Evolutionary conservation across 2,329 filamentous ascomycete species (phyloP).

Genomic region (Arthrobotrys sinensis): DNA sequence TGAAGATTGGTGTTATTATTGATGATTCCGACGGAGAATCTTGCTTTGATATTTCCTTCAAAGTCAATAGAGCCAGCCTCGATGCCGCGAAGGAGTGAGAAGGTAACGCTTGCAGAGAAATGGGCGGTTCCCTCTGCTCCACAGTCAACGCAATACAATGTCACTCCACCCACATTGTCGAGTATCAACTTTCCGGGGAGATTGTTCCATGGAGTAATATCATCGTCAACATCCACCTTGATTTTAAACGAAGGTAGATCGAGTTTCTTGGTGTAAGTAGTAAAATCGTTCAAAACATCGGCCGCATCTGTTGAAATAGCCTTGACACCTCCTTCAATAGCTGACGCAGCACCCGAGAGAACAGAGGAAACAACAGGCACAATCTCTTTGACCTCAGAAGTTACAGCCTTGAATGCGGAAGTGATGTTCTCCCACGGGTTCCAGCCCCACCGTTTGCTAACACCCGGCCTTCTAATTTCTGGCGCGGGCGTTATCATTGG

Average conservation of each 20-base stretch:
- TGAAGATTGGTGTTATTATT: slow-evolving; percentile 42
- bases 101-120: slow-evolving; percentile 48
- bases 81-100: slow-evolving; percentile 49
- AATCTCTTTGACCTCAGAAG: slow-evolving; percentile 35
- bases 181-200: slow-evolving; percentile 32
- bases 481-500: slow-evolving; percentile 48
- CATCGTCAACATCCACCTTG: slow-evolving; percentile 41
- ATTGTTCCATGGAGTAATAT: slow-evolving; percentile 30
- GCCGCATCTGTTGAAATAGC: slow-evolving; percentile 44
- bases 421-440: slow-evolving; percentile 57
- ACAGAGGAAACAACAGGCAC: slow-evolving; percentile 46
- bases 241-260: slow-evolving; percentile 40
- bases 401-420: slow-evolving; percentile 43
- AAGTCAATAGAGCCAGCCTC: slow-evolving; percentile 57
- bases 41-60: slow-evolving; percentile 50
- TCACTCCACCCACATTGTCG: slow-evolving; percentile 37
- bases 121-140: slow-evolving; percentile 41
- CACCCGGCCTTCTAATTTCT: background rate
- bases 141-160: slow-evolving; percentile 56
- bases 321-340: slow-evolving; percentile 42
- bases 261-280: slow-evolving; percentile 29
- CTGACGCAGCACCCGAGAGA: slow-evolving; percentile 32
- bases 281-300: slow-evolving; percentile 39
- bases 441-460: slow-evolving; percentile 55
- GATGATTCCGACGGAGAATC: slow-evolving; percentile 39